phyloP scores from a whole-genome alignment of 495 filamentous ascomycete species.

The Pyrenopolyporus hunteri region DNA sequence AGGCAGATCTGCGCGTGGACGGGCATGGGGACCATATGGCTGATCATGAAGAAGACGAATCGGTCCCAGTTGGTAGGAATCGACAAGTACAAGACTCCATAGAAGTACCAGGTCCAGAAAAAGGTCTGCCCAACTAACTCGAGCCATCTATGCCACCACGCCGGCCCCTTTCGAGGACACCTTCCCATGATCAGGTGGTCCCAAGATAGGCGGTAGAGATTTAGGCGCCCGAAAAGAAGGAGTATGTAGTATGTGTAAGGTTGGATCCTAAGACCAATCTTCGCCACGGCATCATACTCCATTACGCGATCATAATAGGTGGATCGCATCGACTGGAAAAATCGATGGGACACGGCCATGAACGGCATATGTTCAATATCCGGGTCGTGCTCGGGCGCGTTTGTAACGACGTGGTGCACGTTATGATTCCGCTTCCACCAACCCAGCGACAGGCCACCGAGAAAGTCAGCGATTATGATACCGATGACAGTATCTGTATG shows the following conservation, averaged over 20 bases:
- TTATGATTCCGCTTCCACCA: conserved; percentile 99
- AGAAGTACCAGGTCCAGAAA: conserved; percentile 97
- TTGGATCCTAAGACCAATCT: conserved; percentile 74
- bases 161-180: conserved; percentile 80
- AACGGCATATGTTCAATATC: conserved; percentile 98
- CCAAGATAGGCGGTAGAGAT: conserved; percentile 87
- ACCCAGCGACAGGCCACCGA: conserved; percentile 87
- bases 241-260: conserved; percentile 88
- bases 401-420: conserved; percentile 97
- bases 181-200: conserved; percentile 75
- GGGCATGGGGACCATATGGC: conserved; percentile 84
- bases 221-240: conserved; percentile 86
- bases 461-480: conserved; percentile 87
- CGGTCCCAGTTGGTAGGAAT: conserved; percentile 75
- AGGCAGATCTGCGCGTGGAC: conserved; percentile 96
- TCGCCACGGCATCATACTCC: conserved; percentile 79
- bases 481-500: conserved; percentile 82
- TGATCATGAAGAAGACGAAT: conserved; percentile 79
- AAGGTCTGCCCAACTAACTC: conserved; percentile 82
- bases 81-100: conserved; percentile 76
- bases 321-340: conserved; percentile 76
- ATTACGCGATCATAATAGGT: conserved; percentile 91
- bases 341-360: conserved; percentile 88
- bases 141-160: conserved; percentile 88
- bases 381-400: conserved; percentile 94